A percentile compares a stretch with the other conserved stretches of the same genome.
These are phyloP conservation scores for Aaosphaeria arxii DNA, from an alignment of 2,329 filamentous ascomycete species.

Conservation along the genomic window DNA sequence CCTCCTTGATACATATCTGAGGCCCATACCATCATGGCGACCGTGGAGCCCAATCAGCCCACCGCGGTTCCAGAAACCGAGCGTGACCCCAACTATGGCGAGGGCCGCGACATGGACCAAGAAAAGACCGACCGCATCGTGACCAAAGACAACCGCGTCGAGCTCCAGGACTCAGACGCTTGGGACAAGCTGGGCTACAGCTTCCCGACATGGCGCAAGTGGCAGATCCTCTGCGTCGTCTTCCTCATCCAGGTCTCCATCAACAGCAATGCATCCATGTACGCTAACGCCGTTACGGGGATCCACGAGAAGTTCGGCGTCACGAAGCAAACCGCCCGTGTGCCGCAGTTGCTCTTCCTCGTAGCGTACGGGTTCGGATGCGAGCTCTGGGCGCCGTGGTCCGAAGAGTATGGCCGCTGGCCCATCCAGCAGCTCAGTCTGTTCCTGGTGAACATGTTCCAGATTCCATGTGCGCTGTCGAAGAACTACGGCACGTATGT, in stretches of 20 bases:
- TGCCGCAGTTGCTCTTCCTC: conserved; percentile 50
- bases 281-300: conserved; percentile 45
- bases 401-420: conserved; percentile 54
- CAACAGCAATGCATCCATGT: conserved; percentile 55
- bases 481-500: conserved; percentile 44
- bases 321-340: conserved; percentile 46
- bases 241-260: conserved; percentile 53
- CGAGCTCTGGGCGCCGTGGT: conserved; percentile 55
- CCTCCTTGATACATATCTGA: neutral
- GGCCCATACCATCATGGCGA: neutral
- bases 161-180: conserved; percentile 39
- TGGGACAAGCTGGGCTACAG: conserved; percentile 44
- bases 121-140: conserved; percentile 19
- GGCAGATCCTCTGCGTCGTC: conserved; percentile 49
- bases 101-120: conserved; percentile 11
- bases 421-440: conserved; percentile 51
- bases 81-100: conserved; percentile 15
- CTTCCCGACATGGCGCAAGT: conserved; percentile 48
- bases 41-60: neutral
- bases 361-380: conserved; percentile 52
- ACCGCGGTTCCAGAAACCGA: conserved; percentile 21
- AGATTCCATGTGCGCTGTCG: conserved; percentile 45
- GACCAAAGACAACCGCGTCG: conserved; percentile 22
- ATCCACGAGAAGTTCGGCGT: conserved; percentile 47
- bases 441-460: conserved; percentile 55